These are phyloP conservation scores for Cyberlindnera xylosilytica DNA, from an alignment of 805 yeast species.

Conservation along the genomic window DNA sequence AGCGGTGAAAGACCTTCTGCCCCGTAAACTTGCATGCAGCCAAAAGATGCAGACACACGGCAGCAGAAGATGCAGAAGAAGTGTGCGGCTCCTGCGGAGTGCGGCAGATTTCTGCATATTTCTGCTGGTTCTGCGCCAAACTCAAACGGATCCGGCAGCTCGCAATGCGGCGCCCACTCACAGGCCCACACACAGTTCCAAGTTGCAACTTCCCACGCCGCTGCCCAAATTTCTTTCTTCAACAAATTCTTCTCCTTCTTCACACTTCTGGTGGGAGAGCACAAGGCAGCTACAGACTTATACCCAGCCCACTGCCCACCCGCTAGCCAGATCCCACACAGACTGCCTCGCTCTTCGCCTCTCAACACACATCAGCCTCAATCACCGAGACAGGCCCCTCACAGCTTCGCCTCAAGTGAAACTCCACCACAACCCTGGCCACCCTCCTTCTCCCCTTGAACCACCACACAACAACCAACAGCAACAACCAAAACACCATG, in stretches of 20 bases:
- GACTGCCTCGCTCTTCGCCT: too few species aligned
- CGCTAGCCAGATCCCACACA: too few species aligned
- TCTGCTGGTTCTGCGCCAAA: too few species aligned
- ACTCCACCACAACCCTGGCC: constrained; percentile 2
- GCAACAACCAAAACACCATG: constrained; percentile 5
- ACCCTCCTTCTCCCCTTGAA: neutral
- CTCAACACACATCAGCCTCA: neutral
- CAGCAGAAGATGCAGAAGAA: neutral
- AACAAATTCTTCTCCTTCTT: constrained; percentile 4
- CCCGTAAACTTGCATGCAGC: constrained; percentile 5
- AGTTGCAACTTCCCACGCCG: neutral
- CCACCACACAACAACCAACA: neutral
- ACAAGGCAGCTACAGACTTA: too few species aligned
- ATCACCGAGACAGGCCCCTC: neutral
- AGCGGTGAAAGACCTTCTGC: neutral
- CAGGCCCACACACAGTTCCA: constrained; percentile 1
- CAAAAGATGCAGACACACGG: too few species aligned
- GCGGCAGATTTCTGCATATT: constrained; percentile 6
- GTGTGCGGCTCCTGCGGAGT: constrained; percentile 2
- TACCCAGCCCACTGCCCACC: too few species aligned
- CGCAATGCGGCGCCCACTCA: constrained; percentile 9
- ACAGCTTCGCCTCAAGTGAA: constrained; percentile 6
- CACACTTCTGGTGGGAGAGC: too few species aligned
- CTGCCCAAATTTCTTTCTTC: constrained; percentile 7
- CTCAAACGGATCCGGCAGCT: constrained; percentile 10